A percentile compares a stretch with the other conserved stretches of the same genome.
Evolutionary conservation across 345 rosid genomes (phyloP).

Genomic region (Camelina hispida): DNA sequence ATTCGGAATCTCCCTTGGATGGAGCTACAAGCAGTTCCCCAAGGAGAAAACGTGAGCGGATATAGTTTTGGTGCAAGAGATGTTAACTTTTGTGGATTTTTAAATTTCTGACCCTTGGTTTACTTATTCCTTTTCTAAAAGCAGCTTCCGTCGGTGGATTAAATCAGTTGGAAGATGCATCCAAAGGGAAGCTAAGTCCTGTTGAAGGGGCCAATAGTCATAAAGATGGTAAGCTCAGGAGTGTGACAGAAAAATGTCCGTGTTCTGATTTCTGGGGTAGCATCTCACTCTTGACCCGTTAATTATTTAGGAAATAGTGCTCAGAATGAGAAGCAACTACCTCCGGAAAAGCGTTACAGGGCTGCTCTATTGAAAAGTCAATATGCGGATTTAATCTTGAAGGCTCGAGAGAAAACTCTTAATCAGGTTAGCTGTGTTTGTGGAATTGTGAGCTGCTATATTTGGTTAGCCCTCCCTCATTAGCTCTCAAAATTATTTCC

Average conservation of each 20-base stretch:
- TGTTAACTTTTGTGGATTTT: conserved; percentile 1
- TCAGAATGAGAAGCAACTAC: conserved; percentile 79
- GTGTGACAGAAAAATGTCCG: conserved; percentile 45
- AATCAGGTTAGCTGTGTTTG: conserved; percentile 61
- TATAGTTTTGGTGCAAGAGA: neutral
- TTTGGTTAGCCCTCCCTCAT: conserved; percentile 9
- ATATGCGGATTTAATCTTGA: conserved; percentile 81
- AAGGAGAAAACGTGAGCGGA: conserved; percentile 26
- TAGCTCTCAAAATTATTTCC: neutral
- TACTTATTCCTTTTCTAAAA: conserved; percentile 8
- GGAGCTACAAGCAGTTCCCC: conserved; percentile 28
- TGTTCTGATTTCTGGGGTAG: conserved; percentile 57
- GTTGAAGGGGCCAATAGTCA: conserved; percentile 51
- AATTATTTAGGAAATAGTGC: conserved; percentile 78
- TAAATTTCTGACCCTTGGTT: neutral
- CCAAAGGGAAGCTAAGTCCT: conserved; percentile 46
- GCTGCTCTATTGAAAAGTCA: conserved; percentile 79
- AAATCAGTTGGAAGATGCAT: conserved; percentile 49
- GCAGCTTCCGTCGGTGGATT: conserved; percentile 53
- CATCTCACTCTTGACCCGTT: conserved; percentile 59
- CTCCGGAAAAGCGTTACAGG: conserved; percentile 85
- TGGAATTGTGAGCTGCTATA: conserved; percentile 7
- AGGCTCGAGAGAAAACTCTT: conserved; percentile 75
- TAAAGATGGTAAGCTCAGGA: conserved; percentile 77
- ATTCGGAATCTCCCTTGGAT: conserved; percentile 15